Evolutionary conservation across 768 basidiomycete species (phyloP).

Genomic region (Suillus plorans): DNA sequence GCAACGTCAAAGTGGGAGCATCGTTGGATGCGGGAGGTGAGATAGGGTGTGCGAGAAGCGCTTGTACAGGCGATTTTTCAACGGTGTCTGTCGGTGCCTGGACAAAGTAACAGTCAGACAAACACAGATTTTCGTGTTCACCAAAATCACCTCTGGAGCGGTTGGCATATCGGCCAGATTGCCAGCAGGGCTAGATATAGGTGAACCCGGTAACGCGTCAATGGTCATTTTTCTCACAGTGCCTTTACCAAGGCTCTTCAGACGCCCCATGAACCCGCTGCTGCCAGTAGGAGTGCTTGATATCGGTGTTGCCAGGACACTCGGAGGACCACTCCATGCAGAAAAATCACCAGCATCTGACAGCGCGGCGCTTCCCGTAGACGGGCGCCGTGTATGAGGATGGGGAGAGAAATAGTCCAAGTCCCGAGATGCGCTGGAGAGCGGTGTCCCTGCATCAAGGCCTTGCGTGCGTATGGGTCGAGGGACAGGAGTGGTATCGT

Average conservation of each 20-base stretch:
- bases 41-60: conserved; percentile 53
- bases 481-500: conserved; percentile 31
- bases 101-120: conserved; percentile 7
- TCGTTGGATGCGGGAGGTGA: conserved; percentile 71
- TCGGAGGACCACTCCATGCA: conserved; percentile 38
- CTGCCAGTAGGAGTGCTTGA: conserved; percentile 49
- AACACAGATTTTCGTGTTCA: neutral
- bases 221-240: conserved; percentile 33
- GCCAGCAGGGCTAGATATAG: conserved; percentile 16
- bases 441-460: conserved; percentile 33
- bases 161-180: conserved; percentile 15
- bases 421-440: conserved; percentile 26
- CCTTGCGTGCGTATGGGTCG: conserved; percentile 45
- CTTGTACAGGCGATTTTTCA: conserved; percentile 52
- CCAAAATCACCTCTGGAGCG: conserved; percentile 25
- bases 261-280: conserved; percentile 69
- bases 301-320: conserved; percentile 33
- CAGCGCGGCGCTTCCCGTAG: conserved; percentile 39
- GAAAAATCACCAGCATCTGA: conserved; percentile 52
- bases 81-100: conserved; percentile 29
- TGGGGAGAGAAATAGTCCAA: conserved; percentile 56
- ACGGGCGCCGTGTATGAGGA: conserved; percentile 43
- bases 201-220: conserved; percentile 26
- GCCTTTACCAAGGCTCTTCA: conserved; percentile 73
- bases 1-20: conserved; percentile 63